Conservation (phyloP, 2,329 filamentous ascomycete genomes). For the Tolypocladium capitatum region DNA sequence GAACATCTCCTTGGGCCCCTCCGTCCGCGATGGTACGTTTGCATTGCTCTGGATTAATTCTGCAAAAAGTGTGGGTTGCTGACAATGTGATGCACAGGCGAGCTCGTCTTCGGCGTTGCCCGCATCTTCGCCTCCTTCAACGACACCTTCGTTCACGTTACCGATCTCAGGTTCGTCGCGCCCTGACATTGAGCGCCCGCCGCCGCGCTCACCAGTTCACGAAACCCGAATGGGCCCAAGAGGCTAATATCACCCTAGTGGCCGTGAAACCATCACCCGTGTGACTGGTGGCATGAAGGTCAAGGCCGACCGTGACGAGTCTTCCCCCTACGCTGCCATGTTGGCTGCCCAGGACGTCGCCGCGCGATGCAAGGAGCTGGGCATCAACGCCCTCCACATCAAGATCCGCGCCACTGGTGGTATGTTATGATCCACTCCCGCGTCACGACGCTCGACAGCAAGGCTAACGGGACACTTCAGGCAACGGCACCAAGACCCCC, state of each 20-base stretch:
- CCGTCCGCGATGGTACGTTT: slow-evolving; percentile 79
- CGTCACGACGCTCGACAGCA: not conserved
- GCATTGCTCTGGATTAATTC: not conserved
- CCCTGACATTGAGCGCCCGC: not conserved
- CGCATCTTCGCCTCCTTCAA: slow-evolving; percentile 93
- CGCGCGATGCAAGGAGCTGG: slow-evolving; percentile 61
- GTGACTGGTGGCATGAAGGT: slow-evolving; percentile 99
- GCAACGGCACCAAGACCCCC: slow-evolving; percentile 99
- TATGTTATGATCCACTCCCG: slow-evolving; percentile 29
- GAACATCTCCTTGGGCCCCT: slow-evolving; percentile 97
- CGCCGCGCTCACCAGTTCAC: not conserved
- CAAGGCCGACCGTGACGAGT: slow-evolving; percentile 99
- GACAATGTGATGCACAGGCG: slow-evolving; percentile 42
- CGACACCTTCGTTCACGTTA: slow-evolving; percentile 95
- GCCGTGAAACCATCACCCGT: slow-evolving; percentile 99
- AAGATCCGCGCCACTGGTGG: slow-evolving; percentile 99
- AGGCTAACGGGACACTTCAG: slow-evolving; percentile 23
- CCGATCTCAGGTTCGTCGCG: slow-evolving; percentile 77
- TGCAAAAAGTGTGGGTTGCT: slow-evolving; percentile 1
- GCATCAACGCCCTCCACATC: slow-evolving; percentile 92
- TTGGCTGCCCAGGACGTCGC: slow-evolving; percentile 99
- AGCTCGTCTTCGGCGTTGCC: slow-evolving; percentile 95
- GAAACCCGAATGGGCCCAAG: not conserved
- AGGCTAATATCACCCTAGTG: slow-evolving; percentile 42
- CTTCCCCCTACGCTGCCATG: slow-evolving; percentile 99